A percentile compares a stretch with the other conserved stretches of the same genome.
Evolutionary conservation across 2,329 filamentous ascomycete genomes (phyloP).

Genomic region (Plectosphaerella plurivora): DNA sequence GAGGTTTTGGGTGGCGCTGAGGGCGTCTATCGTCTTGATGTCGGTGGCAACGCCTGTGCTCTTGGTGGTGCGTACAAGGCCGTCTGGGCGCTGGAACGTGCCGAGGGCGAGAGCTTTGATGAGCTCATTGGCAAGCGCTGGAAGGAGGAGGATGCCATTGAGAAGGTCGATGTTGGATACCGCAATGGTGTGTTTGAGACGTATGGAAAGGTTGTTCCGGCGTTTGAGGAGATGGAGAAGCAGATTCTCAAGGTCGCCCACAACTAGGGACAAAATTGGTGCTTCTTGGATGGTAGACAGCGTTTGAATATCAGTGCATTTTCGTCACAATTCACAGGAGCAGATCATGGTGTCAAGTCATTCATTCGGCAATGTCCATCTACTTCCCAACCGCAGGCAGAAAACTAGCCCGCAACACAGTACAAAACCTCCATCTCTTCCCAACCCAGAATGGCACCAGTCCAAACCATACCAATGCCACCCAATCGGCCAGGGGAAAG

Average conservation of each 20-base stretch:
- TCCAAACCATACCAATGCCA: too few species aligned
- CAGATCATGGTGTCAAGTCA: too few species aligned
- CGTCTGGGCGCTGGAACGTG: constrained; percentile 76
- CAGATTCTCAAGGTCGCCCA: constrained; percentile 48
- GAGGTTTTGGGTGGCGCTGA: constrained; percentile 86
- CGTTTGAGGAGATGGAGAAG: constrained; percentile 73
- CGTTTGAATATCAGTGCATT: too few species aligned
- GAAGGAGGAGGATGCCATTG: constrained; percentile 78
- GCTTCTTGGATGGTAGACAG: background rate
- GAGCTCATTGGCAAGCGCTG: constrained; percentile 79
- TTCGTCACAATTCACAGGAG: too few species aligned
- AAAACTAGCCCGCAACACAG: too few species aligned
- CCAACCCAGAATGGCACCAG: too few species aligned
- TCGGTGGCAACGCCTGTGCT: constrained; percentile 92
- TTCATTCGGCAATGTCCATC: too few species aligned
- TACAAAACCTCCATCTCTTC: too few species aligned
- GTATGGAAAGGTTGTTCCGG: constrained; percentile 73
- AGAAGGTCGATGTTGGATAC: constrained; percentile 80
- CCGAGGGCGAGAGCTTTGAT: constrained; percentile 72
- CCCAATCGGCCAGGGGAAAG: too few species aligned
- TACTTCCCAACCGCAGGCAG: too few species aligned
- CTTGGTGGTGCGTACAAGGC: constrained; percentile 94
- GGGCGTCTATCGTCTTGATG: constrained; percentile 88
- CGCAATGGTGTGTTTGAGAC: constrained; percentile 66
- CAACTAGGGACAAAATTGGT: constrained; percentile 13